Base-by-base conservation (phyloP, 495 filamentous ascomycete genomes). In the Xylaria cubensis region DNA sequence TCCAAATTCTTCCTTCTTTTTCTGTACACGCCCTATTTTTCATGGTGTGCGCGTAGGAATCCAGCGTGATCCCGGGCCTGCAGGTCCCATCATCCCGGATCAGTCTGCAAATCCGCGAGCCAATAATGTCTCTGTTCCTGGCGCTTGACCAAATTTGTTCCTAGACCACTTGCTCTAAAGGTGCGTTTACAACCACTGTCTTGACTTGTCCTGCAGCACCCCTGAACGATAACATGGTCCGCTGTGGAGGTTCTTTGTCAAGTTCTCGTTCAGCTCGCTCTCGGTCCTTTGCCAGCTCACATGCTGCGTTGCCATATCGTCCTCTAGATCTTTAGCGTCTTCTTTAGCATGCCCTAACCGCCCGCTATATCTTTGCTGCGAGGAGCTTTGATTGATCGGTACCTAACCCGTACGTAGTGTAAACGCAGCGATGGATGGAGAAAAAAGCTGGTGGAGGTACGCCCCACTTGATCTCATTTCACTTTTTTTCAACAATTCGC, bases 81-180 rank as follows among this genome's bases (percentile, higher is more conserved):
- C 74, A 75, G 73, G 73, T 77, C 59, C 72, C 62, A 69, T 74
- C 55, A 72, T 58, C 59, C 39, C 79, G 78, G 80, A 73, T 78
- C 79, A 75, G 74, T 70, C 73, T 79, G 59, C 72, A 76, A 75
- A 79, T 82, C 82, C 82, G 82, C 82, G 82, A 80, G 44, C 84
- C 84, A 86, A 86, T 86, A 67, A 80, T 64, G 74, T 59, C 51
- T 50, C 74, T 78, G 83, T 86, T 78, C 84, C 84, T 86, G 84
- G 78, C 80, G 80, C 82, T 84, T 80, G 74, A 71, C 82, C 75
- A 36, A 65, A 42, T 76, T 58, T n/a, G 63, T 64, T 15, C 67
- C 50, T 72, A 74, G 56, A 59, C 74, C 61, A 61, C 72, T 42
- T 64, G 65, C 72, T 69, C 71, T 29, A 75, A 74, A 67, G 39